Conservation (phyloP, 2,329 filamentous ascomycete genomes). For the Apiospora marii region DNA sequence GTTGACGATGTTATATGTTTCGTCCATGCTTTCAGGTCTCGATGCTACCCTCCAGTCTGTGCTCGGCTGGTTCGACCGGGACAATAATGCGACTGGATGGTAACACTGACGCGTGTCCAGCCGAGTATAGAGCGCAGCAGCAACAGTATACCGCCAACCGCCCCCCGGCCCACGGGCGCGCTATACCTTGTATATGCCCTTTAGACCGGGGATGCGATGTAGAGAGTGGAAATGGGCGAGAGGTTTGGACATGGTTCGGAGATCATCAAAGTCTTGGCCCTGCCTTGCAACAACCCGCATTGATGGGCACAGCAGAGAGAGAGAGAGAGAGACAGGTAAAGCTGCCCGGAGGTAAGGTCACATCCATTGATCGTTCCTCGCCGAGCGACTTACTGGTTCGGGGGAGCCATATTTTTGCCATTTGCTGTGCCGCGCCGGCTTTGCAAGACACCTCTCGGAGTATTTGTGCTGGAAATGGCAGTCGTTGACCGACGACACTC, state of each 20-base stretch:
- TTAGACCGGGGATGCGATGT: not conserved
- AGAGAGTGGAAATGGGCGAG: not conserved
- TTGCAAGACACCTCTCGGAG: not conserved
- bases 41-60: slow-evolving; percentile 2
- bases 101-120: slow-evolving; percentile 7
- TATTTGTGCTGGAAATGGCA: not conserved
- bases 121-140: not conserved
- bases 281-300: not conserved
- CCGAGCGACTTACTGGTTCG: not conserved
- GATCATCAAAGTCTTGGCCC: not conserved
- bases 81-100: not conserved
- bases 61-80: slow-evolving; percentile 14
- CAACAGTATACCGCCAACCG: not conserved
- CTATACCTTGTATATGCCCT: not conserved
- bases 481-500: not conserved
- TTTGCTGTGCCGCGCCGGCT: not conserved
- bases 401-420: not conserved
- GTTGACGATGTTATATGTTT: not conserved
- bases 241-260: not conserved
- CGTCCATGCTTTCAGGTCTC: not conserved
- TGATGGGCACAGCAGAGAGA: not conserved
- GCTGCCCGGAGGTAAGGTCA: not conserved
- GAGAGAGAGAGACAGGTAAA: not conserved
- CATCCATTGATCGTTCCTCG: slow-evolving; percentile 11
- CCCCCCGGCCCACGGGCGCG: not conserved